phyloP scores from a whole-genome alignment of 2,329 filamentous ascomycete species.

The Cytospora piceicola region DNA sequence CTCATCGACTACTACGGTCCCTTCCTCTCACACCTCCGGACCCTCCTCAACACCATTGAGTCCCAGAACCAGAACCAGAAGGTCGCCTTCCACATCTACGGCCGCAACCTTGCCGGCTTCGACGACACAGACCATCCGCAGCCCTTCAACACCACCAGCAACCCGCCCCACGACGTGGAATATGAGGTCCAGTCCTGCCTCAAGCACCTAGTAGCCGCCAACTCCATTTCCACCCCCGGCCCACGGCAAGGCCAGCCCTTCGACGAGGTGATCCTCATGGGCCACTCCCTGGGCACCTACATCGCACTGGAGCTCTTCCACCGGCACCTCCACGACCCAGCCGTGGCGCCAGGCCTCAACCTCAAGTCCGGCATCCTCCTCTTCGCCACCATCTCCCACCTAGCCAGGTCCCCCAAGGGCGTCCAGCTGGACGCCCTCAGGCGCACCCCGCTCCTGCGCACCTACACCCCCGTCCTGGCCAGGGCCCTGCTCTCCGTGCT shows the following conservation, averaged over 20 bases:
- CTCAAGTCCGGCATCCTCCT: constrained; percentile 64
- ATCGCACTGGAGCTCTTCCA: constrained; percentile 71
- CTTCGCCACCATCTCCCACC: constrained; percentile 76
- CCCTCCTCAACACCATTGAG: constrained; percentile 53
- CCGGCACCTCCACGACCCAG: constrained; percentile 50
- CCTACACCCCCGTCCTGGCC: constrained; percentile 47
- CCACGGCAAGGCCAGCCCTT: constrained; percentile 46
- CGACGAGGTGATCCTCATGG: constrained; percentile 67
- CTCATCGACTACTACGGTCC: constrained; percentile 72
- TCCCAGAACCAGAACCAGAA: constrained; percentile 17
- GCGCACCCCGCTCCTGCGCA: constrained; percentile 47
- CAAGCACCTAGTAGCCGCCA: constrained; percentile 44
- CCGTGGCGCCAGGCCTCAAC: constrained; percentile 43
- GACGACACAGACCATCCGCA: constrained; percentile 53
- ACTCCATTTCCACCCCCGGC: constrained; percentile 37
- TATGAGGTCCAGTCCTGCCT: constrained; percentile 53
- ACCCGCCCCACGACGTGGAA: constrained; percentile 55
- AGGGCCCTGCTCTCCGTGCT: constrained; percentile 47
- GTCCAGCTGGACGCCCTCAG: constrained; percentile 52
- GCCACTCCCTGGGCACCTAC: constrained; percentile 76
- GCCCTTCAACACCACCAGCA: constrained; percentile 45
- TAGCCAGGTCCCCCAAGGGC: constrained; percentile 66
- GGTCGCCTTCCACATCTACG: constrained; percentile 58
- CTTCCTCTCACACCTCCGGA: constrained; percentile 64
- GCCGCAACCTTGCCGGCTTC: constrained; percentile 63